A percentile compares a stretch with the other conserved stretches of the same genome.
Evolutionary conservation across 2,329 filamentous ascomycete genomes (phyloP).

Genomic region (Chaetomiaceae sp.): DNA sequence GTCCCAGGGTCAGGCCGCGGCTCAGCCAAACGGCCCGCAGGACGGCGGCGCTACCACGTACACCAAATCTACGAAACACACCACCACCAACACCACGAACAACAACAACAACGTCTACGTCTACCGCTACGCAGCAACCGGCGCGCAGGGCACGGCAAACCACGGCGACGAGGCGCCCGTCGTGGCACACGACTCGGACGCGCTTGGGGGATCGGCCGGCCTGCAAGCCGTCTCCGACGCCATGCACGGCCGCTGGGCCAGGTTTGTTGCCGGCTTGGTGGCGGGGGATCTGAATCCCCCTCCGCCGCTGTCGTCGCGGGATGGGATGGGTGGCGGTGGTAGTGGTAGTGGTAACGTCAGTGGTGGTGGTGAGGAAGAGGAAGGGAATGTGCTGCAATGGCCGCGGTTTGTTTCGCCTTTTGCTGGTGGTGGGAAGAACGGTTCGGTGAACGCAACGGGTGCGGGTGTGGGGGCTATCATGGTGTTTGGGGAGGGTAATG

Average conservation of each 20-base stretch:
- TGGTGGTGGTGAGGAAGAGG: neutral
- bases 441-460: neutral
- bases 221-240: slow-evolving; percentile 34
- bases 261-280: slow-evolving; percentile 28
- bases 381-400: slow-evolving; percentile 32
- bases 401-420: slow-evolving; percentile 42
- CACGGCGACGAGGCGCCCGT: slow-evolving; percentile 44
- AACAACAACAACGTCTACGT: slow-evolving; percentile 40
- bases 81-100: too few species aligned
- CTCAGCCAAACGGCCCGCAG: too few species aligned
- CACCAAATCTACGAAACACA: too few species aligned
- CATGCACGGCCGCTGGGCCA: slow-evolving; percentile 42
- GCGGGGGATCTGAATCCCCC: too few species aligned
- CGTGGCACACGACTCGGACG: slow-evolving; percentile 40
- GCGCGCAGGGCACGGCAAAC: slow-evolving; percentile 37
- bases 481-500: slow-evolving; percentile 57
- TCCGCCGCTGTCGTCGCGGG: too few species aligned
- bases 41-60: too few species aligned
- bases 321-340: too few species aligned
- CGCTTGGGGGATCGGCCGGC: slow-evolving; percentile 33
- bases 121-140: slow-evolving; percentile 56
- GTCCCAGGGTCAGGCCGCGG: too few species aligned
- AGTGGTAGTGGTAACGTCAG: too few species aligned
- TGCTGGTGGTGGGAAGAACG: neutral
- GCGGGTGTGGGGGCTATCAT: slow-evolving; percentile 37